These are phyloP conservation scores for Coprinopsis marcescibilis DNA, from an alignment of 768 basidiomycete species.

Conservation along the genomic window DNA sequence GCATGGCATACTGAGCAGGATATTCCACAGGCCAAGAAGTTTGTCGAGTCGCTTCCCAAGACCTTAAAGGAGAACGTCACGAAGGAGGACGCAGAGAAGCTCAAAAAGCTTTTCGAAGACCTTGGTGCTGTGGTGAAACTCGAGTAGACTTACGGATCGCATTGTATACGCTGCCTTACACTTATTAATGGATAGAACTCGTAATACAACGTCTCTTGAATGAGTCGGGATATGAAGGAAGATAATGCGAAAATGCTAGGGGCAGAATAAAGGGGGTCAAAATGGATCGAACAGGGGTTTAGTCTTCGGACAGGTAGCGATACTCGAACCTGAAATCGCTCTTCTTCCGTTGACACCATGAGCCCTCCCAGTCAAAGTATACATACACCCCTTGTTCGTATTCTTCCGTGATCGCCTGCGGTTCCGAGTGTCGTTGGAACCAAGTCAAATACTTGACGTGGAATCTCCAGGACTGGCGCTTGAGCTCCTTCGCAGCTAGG, in stretches of 20 bases:
- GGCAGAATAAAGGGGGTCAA: conserved; percentile 11
- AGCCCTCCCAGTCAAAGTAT: conserved; percentile 99
- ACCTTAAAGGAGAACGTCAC: conserved; percentile 88
- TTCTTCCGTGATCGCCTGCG: conserved; percentile 97
- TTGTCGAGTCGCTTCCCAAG: conserved; percentile 93
- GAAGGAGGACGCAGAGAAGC: conserved; percentile 97
- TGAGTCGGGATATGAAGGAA: conserved; percentile 1
- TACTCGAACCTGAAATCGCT: conserved; percentile 97
- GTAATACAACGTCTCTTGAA: conserved; percentile 2
- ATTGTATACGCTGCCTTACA: conserved; percentile 8
- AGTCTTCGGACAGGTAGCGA: conserved; percentile 91
- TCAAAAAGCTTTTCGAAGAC: conserved; percentile 83
- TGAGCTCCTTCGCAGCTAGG: conserved; percentile 94
- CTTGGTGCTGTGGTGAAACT: conserved; percentile 85
- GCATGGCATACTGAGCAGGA: not conserved
- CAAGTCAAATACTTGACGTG: conserved; percentile 99
- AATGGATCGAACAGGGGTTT: conserved; percentile 18
- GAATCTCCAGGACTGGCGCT: conserved; percentile 97
- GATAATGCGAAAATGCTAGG: conserved; percentile 12
- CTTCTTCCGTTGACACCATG: conserved; percentile 98
- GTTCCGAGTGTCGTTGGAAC: conserved; percentile 98
- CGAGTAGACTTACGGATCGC: conserved; percentile 45
- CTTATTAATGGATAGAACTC: conserved; percentile 9
- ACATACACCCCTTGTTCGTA: conserved; percentile 99
- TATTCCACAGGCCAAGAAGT: conserved; percentile 86